phyloP scores from a whole-genome alignment of 257 asterid species.

The Jacaranda mimosifolia region DNA sequence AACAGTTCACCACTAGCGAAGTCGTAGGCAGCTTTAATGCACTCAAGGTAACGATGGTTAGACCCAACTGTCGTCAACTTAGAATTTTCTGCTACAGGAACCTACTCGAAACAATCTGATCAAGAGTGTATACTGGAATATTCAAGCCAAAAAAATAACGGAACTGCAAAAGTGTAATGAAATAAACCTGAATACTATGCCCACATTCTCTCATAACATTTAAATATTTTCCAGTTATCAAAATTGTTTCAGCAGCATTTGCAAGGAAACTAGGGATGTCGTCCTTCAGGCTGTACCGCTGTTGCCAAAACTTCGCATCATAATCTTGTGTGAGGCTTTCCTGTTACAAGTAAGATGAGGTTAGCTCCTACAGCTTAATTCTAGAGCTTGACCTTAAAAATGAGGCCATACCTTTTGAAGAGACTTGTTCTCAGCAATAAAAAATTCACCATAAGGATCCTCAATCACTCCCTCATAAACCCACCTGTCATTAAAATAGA shows the following conservation, averaged over 20 bases:
- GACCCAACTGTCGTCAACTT: slow-evolving; percentile 85
- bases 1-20: slow-evolving; percentile 96
- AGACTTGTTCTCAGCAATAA: slow-evolving; percentile 94
- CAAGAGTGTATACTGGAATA: slow-evolving; percentile 43
- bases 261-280: slow-evolving; percentile 95
- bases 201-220: slow-evolving; percentile 99
- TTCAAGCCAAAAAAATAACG: slow-evolving; percentile 31
- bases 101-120: slow-evolving; percentile 64
- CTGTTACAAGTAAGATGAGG: slow-evolving; percentile 53
- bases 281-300: slow-evolving; percentile 95
- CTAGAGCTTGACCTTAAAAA: slow-evolving; percentile 25
- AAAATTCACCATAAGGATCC: slow-evolving; percentile 96
- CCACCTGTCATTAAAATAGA: slow-evolving; percentile 72
- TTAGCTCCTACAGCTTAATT: slow-evolving; percentile 41
- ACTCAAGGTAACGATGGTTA: slow-evolving; percentile 93
- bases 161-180: slow-evolving; percentile 21
- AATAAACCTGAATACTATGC: slow-evolving; percentile 81
- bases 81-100: slow-evolving; percentile 82
- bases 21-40: slow-evolving; percentile 93
- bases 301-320: slow-evolving; percentile 96
- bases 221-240: slow-evolving; percentile 94
- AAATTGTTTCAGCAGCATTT: slow-evolving; percentile 94
- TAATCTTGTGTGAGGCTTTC: slow-evolving; percentile 97
- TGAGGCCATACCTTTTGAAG: slow-evolving; percentile 77
- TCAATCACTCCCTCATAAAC: slow-evolving; percentile 96